These are phyloP conservation scores for Cyclotella distinguenda DNA, from an alignment of 108 stramenopile species.

Conservation along the genomic window DNA sequence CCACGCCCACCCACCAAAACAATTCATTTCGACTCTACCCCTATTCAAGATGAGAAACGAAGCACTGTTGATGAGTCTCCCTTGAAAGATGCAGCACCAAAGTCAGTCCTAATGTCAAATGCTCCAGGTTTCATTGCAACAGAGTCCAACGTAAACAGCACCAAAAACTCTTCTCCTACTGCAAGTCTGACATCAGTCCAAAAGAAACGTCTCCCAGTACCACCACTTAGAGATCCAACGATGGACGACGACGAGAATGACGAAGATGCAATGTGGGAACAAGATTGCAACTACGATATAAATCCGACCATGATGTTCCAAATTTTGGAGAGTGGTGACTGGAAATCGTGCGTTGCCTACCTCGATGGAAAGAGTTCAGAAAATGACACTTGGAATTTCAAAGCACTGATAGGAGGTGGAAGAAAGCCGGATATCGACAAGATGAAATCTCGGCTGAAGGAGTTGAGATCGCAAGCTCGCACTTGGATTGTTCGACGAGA, in stretches of 20 bases:
- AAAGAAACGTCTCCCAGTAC: constrained; percentile 40
- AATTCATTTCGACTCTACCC: constrained; percentile 8
- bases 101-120: constrained; percentile 13
- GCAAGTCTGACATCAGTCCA: neutral
- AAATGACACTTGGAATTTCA: constrained; percentile 29
- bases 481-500: constrained; percentile 78
- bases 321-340: constrained; percentile 59
- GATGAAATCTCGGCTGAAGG: constrained; percentile 26
- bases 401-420: constrained; percentile 12
- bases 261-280: constrained; percentile 43
- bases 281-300: constrained; percentile 64
- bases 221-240: constrained; percentile 35
- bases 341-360: constrained; percentile 55
- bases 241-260: constrained; percentile 45
- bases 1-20: constrained; percentile 14
- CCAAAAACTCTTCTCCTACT: constrained; percentile 18
- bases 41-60: neutral
- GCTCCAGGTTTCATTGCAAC: neutral
- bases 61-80: neutral
- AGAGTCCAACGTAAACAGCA: neutral
- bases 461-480: constrained; percentile 43
- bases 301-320: constrained; percentile 69
- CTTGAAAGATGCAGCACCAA: constrained; percentile 5
- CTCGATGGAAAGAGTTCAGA: constrained; percentile 38
- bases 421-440: constrained; percentile 10